phyloP scores from a whole-genome alignment of 2,329 filamentous ascomycete species.

The Penicillium sp. region DNA sequence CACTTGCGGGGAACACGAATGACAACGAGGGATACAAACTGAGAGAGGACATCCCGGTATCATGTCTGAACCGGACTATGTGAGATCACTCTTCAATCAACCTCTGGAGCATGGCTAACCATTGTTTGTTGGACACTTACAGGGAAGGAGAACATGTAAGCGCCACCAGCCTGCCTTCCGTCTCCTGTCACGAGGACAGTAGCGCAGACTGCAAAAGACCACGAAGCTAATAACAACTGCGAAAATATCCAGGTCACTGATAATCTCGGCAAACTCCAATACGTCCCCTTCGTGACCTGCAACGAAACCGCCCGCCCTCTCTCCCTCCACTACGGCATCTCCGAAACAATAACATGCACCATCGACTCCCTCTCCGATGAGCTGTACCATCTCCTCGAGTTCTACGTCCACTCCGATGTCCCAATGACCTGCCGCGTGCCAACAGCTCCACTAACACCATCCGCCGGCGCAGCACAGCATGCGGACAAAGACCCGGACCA shows the following conservation, averaged over 20 bases:
- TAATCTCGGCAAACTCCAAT: constrained; percentile 76
- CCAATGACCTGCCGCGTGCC: constrained; percentile 89
- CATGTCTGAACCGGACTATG: constrained; percentile 73
- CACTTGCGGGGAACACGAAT: constrained; percentile 24
- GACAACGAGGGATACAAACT: constrained; percentile 41
- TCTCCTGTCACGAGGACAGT: constrained; percentile 10
- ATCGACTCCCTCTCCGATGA: constrained; percentile 53
- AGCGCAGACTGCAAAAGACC: neutral
- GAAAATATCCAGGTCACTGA: constrained; percentile 62
- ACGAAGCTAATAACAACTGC: constrained; percentile 7
- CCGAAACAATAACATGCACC: constrained; percentile 59
- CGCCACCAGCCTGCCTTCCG: neutral
- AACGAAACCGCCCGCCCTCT: constrained; percentile 82
- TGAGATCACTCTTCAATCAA: constrained; percentile 44
- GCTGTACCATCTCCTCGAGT: constrained; percentile 62
- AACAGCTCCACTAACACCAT: constrained; percentile 60
- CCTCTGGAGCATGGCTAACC: constrained; percentile 3
- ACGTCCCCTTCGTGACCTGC: constrained; percentile 86
- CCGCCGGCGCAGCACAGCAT: constrained; percentile 15
- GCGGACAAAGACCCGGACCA: constrained; percentile 36
- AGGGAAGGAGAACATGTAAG: constrained; percentile 28
- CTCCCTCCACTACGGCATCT: constrained; percentile 78
- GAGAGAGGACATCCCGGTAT: constrained; percentile 65
- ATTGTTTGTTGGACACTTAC: neutral
- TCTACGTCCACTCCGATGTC: constrained; percentile 96